Percentiles rank a stretch among this genome's conserved stretches.
phyloP scores from a whole-genome alignment of 768 basidiomycete species.

The Coprinopsis sp. region DNA sequence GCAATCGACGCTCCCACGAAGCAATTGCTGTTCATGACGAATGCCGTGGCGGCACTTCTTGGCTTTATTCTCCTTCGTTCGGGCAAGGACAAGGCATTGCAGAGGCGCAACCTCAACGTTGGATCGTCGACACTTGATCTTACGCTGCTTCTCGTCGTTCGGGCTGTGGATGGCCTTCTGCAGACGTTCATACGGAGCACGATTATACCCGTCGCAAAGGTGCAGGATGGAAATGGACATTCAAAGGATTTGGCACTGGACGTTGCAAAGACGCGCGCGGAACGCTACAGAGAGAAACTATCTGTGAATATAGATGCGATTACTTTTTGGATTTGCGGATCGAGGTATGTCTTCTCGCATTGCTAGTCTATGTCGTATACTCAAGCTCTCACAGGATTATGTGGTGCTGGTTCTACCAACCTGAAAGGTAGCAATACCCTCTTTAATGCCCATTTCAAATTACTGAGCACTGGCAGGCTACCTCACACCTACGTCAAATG shows the following conservation, averaged over 20 bases:
- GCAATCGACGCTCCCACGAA: background rate
- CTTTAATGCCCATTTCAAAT: background rate
- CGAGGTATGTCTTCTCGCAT: constrained; percentile 46
- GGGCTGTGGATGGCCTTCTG: constrained; percentile 59
- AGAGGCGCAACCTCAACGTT: constrained; percentile 7
- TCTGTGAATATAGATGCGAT: constrained; percentile 58
- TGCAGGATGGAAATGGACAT: constrained; percentile 4
- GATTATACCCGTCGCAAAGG: constrained; percentile 10
- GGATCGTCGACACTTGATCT: constrained; percentile 62
- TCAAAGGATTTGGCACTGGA: too few species aligned
- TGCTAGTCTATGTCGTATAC: background rate
- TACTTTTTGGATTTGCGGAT: constrained; percentile 74
- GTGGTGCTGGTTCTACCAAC: constrained; percentile 86
- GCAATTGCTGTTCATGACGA: background rate
- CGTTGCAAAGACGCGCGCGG: too few species aligned
- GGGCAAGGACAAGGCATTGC: constrained; percentile 33
- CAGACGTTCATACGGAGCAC: constrained; percentile 45
- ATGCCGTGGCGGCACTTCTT: background rate
- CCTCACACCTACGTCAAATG: constrained; percentile 70
- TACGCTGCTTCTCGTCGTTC: constrained; percentile 61
- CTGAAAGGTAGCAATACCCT: constrained; percentile 45
- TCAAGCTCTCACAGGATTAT: constrained; percentile 54
- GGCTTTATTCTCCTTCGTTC: constrained; percentile 48
- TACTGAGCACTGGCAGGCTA: constrained; percentile 32
- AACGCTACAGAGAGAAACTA: constrained; percentile 23